Evolutionary conservation across 164 flowering plant genomes (phyloP).

Genomic region (Macadamia tetraphylla): DNA sequence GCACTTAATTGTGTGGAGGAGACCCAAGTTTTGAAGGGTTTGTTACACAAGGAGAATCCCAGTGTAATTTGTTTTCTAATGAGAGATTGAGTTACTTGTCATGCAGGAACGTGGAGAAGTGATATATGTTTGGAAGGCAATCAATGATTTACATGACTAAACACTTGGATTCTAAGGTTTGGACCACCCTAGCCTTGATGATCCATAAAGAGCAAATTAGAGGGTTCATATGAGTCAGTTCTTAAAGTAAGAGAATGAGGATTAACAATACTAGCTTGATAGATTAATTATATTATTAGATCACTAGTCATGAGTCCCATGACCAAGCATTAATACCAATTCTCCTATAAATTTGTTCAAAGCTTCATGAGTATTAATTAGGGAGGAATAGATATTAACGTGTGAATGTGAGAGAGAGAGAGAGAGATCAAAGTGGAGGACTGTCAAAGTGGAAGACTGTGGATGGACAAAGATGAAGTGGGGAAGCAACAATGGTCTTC

Average conservation of each 20-base stretch:
- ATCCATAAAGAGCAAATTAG: not conserved
- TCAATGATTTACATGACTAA: not conserved
- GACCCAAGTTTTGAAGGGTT: slow-evolving; percentile 10
- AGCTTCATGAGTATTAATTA: no score
- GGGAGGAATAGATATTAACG: no score
- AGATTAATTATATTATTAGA: no score
- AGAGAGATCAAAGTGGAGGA: not conserved
- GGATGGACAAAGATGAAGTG: slow-evolving; percentile 11
- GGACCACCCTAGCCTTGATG: slow-evolving; percentile 4
- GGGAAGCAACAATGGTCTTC: no score
- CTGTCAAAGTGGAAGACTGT: slow-evolving; percentile 5
- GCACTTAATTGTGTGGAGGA: slow-evolving; percentile 4
- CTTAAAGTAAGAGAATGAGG: no score
- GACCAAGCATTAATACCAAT: no score
- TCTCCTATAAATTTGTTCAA: no score
- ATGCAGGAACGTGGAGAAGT: slow-evolving; percentile 33
- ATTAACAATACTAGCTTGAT: no score
- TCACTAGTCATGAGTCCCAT: no score
- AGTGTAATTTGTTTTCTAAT: slow-evolving; percentile 31
- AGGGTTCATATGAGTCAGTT: not conserved
- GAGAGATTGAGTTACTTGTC: slow-evolving; percentile 12
- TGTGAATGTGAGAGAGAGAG: slow-evolving; percentile 2
- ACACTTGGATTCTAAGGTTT: slow-evolving; percentile 1
- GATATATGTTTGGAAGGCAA: slow-evolving; percentile 10
- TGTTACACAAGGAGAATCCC: slow-evolving; percentile 25